Conservation (phyloP, 352 stramenopile species). For the Phytophthora litchii region DNA sequence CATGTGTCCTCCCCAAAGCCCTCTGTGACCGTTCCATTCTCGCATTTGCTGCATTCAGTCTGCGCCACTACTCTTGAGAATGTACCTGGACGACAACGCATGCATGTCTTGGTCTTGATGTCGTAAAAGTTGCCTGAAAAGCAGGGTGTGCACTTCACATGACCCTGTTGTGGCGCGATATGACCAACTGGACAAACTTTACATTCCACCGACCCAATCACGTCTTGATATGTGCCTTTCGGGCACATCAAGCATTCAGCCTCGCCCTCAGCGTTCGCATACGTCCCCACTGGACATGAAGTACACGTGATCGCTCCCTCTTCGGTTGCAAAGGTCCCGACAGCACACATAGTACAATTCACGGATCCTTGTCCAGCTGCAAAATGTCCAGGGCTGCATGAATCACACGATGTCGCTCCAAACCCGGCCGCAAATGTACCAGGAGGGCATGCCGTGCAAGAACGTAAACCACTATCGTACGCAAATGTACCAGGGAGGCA, state of each 20-base stretch:
- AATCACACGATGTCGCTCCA: constrained; percentile 40
- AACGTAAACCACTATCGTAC: constrained; percentile 31
- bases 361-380: constrained; percentile 22
- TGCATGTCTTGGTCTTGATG: constrained; percentile 25
- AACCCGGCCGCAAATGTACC: constrained; percentile 39
- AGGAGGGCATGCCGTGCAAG: constrained; percentile 40
- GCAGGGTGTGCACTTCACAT: constrained; percentile 46
- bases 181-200: constrained; percentile 44
- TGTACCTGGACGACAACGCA: constrained; percentile 42
- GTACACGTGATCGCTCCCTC: constrained; percentile 17
- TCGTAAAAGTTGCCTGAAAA: constrained; percentile 49
- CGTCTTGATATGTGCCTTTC: constrained; percentile 44
- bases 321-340: constrained; percentile 36
- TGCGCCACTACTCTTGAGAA: constrained; percentile 33
- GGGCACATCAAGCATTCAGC: constrained; percentile 55
- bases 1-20: constrained; percentile 36
- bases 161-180: constrained; percentile 42
- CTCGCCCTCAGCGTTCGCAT: constrained; percentile 40
- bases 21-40: constrained; percentile 38
- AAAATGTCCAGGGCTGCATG: constrained; percentile 54
- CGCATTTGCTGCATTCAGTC: constrained; percentile 39
- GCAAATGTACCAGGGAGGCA: constrained; percentile 58
- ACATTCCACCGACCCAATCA: constrained; percentile 33
- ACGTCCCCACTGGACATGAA: constrained; percentile 41
- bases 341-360: constrained; percentile 34